Conservation (phyloP, 495 filamentous ascomycete genomes). For the Podospora sp. region DNA sequence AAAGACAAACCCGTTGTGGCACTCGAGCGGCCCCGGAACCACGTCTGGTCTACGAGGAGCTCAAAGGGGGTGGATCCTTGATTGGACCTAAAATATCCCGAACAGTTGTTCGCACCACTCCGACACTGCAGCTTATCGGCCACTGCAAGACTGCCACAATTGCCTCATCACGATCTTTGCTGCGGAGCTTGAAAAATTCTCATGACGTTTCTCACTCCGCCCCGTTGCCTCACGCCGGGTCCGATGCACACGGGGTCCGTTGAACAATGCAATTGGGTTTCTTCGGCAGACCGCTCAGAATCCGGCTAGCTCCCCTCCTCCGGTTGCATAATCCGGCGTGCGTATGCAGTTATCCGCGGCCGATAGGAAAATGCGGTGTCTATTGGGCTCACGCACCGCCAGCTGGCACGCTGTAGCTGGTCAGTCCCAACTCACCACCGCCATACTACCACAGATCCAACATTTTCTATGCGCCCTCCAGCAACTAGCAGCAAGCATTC, state of each 20-base stretch:
- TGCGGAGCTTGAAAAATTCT: constrained; percentile 3
- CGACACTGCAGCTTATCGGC: constrained; percentile 10
- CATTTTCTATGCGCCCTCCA: constrained; percentile 28
- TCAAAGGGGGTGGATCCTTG: not conserved
- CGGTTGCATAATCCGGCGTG: constrained; percentile 34
- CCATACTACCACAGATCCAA: constrained; percentile 31
- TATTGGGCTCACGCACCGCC: constrained; percentile 45
- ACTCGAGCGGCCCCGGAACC: not conserved
- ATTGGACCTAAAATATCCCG: constrained; percentile 24
- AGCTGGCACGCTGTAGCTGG: constrained; percentile 55
- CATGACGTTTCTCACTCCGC: constrained; percentile 9
- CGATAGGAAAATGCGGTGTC: constrained; percentile 34
- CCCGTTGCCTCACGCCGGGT: constrained; percentile 13
- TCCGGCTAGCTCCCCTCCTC: constrained; percentile 31
- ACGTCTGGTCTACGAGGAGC: not conserved
- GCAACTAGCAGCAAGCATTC: constrained; percentile 26
- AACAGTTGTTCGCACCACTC: constrained; percentile 17
- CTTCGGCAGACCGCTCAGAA: constrained; percentile 19
- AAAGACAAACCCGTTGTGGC: not conserved
- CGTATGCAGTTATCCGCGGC: constrained; percentile 37
- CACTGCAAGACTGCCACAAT: constrained; percentile 25
- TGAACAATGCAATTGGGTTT: constrained; percentile 25
- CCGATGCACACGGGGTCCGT: constrained; percentile 17
- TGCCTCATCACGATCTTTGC: constrained; percentile 1
- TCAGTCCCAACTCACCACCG: constrained; percentile 31